Conservation (phyloP, 2,329 filamentous ascomycete species). For the Phaeoacremonium minimum region DNA sequence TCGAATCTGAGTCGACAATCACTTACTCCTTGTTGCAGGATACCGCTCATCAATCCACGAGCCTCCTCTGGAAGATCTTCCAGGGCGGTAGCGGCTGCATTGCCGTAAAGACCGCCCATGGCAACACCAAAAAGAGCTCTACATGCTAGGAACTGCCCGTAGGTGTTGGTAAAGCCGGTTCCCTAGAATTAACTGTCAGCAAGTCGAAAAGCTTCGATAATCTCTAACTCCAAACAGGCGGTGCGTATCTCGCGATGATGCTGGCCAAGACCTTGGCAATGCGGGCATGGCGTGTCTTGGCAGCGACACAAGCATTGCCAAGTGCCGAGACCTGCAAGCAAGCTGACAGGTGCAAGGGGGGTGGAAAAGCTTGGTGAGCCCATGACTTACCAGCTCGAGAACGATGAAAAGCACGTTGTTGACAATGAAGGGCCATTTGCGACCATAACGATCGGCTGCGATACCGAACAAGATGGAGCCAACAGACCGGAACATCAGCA, state of each 20-base stretch:
- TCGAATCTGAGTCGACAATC: conserved; percentile 18
- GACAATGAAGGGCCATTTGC: conserved; percentile 69
- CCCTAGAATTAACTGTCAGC: too few species aligned
- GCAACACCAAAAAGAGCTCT: conserved; percentile 73
- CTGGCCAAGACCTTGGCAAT: conserved; percentile 1
- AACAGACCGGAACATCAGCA: conserved; percentile 56
- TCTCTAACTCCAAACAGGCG: too few species aligned
- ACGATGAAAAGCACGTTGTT: conserved; percentile 71
- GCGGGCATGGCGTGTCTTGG: neutral
- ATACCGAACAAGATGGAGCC: conserved; percentile 52
- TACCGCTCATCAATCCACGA: conserved; percentile 70
- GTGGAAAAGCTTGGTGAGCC: neutral
- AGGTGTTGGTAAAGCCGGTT: conserved; percentile 67
- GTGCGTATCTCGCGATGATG: too few species aligned
- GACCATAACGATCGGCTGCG: conserved; percentile 50
- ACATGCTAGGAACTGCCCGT: conserved; percentile 68
- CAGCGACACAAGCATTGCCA: neutral
- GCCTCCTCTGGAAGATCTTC: conserved; percentile 68
- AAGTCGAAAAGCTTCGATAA: too few species aligned
- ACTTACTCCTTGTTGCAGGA: conserved; percentile 65
- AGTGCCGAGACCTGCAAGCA: neutral
- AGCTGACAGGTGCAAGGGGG: neutral
- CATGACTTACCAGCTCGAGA: conserved; percentile 60
- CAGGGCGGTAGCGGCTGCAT: conserved; percentile 72
- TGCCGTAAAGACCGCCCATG: conserved; percentile 79